Conservation (phyloP, 1,284 basidiomycete species). For the Veloporphyrellus conicus region DNA sequence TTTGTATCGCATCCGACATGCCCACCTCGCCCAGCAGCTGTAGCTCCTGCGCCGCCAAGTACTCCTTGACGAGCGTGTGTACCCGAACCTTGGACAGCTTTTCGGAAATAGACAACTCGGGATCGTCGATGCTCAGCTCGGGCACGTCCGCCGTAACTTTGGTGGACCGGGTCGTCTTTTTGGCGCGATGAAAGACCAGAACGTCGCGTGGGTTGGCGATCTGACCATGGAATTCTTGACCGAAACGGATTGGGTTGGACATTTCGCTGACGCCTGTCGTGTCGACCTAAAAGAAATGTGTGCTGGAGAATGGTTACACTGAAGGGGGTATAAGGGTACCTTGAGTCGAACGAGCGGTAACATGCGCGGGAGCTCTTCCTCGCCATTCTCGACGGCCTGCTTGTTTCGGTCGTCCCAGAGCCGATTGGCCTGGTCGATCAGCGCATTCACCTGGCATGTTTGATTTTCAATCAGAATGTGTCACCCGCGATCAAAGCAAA, state of each 20-base stretch:
- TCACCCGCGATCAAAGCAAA: neutral
- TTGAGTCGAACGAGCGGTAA: conserved; percentile 88
- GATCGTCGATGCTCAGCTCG: conserved; percentile 72
- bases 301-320: neutral
- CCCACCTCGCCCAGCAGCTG: conserved; percentile 82
- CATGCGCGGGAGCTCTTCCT: conserved; percentile 64
- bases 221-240: conserved; percentile 88
- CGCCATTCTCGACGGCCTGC: conserved; percentile 61
- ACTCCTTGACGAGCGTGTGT: conserved; percentile 80
- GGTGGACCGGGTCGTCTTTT: conserved; percentile 44
- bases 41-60: conserved; percentile 83
- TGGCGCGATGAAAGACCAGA: conserved; percentile 84
- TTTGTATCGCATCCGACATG: conserved; percentile 87
- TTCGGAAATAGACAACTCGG: conserved; percentile 57
- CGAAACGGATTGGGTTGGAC: conserved; percentile 94
- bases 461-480: neutral
- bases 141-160: conserved; percentile 66
- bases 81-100: conserved; percentile 70
- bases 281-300: conserved; percentile 61
- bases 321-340: conserved; percentile 36
- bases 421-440: conserved; percentile 73
- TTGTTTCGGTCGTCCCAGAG: conserved; percentile 80
- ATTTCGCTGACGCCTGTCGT: conserved; percentile 85
- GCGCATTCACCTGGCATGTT: conserved; percentile 59
- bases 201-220: conserved; percentile 95